Base-by-base conservation (phyloP, 1,139 yeast species). In the Pneumocystis oryctolagi region DNA sequence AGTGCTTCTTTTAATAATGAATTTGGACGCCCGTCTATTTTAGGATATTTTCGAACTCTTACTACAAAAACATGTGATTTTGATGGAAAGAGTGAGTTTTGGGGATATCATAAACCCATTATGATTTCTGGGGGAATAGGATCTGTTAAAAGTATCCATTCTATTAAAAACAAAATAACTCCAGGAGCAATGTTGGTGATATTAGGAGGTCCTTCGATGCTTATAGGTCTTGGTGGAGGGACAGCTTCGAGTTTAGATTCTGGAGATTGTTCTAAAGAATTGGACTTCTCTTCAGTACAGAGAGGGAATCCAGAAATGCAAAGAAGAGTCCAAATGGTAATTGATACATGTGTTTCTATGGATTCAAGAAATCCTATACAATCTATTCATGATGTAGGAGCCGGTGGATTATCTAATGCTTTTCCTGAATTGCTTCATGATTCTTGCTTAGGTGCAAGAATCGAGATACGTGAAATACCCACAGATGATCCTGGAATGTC, bases 41-140 rank as follows among this genome's bases (percentile, higher is more conserved):
- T 86, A 67, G 99, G 99, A 68, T 94, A 90, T 75, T 94, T 94
- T 80, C 84, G 99, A 77, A 92, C 98, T 53, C 80, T 92, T 71
- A 89, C 97, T 53, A 87, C 96, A 18, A 80, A 81, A 65, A 92
- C 89, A 56, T 75, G 75, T 60, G 84, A 84, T 71, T 73, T 76
- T 60, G 78, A 83, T 63, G 87, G 86, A 55, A 78, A 84, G 69
- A 77, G 77, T 63, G 96, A 89, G 75, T 77, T 87, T 67, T 84
- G 98, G 76, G 99, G 99, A 60, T 94, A 85, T 82, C 99, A 94
- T 76, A 94, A 94, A 75, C 99, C 99, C 62, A 90, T 94, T 71
- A 94, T 94, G 99, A 79, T 94, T 76, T 98, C 99, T 64, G 99
- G 99, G 78, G 99, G 99, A 72, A 81, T 94, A 79, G 99, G 99